Evolutionary conservation across 441 rosid species (phyloP).

Genomic region (Euphorbia schlechtendalii): DNA sequence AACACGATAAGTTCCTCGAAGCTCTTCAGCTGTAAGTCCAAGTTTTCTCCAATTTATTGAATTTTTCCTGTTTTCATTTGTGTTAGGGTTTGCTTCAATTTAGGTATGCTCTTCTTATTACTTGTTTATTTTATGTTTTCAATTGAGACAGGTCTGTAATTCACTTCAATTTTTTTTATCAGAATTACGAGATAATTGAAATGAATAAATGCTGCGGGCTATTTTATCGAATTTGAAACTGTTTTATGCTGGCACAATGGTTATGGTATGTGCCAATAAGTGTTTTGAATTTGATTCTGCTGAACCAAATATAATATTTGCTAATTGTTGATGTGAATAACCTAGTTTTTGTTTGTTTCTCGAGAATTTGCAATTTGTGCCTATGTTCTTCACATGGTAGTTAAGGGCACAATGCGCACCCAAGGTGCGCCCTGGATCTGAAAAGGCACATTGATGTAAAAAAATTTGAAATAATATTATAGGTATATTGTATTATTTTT

Average conservation of each 20-base stretch:
- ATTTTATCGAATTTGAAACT: not conserved
- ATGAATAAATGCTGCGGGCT: not conserved
- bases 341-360: not conserved
- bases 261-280: not conserved
- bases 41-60: slow-evolving; percentile 14
- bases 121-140: not conserved
- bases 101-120: not conserved
- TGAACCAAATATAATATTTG: not conserved
- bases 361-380: not conserved
- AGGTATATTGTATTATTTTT: too few species aligned
- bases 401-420: too few species aligned
- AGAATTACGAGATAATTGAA: not conserved
- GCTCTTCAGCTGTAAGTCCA: slow-evolving; percentile 75
- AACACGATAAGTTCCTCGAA: slow-evolving; percentile 91
- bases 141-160: not conserved
- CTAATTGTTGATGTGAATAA: not conserved
- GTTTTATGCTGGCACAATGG: not conserved
- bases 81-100: slow-evolving; percentile 13
- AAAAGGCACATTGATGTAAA: too few species aligned
- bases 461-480: too few species aligned
- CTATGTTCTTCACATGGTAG: too few species aligned
- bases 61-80: not conserved
- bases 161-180: not conserved
- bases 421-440: too few species aligned
- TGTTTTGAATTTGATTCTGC: not conserved